A percentile compares a stretch with the other conserved stretches of the same genome.
Evolutionary conservation across 768 basidiomycete species (phyloP).

Genomic region (Lentinula guzmanii): DNA sequence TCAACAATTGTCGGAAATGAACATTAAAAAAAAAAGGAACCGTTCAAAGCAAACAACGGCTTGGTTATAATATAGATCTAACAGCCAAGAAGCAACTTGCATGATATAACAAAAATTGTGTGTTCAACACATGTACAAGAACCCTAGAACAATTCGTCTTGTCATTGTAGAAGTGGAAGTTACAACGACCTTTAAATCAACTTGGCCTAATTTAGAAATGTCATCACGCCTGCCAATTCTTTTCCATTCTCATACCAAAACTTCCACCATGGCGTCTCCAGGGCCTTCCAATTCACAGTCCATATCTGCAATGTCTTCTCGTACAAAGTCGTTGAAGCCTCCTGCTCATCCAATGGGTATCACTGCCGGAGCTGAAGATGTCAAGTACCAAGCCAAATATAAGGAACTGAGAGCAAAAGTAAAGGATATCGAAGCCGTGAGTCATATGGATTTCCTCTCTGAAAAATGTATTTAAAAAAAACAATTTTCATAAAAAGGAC

Average conservation of each 20-base stretch:
- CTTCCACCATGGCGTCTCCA: slow-evolving; percentile 58
- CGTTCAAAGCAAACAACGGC: background rate
- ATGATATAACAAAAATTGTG: background rate
- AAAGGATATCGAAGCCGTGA: slow-evolving; percentile 75
- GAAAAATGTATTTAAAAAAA: too few relatives aligned
- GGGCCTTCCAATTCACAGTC: slow-evolving; percentile 37
- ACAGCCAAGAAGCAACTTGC: background rate
- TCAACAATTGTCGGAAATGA: background rate
- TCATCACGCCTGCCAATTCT: slow-evolving; percentile 26
- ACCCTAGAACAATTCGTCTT: background rate
- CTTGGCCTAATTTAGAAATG: slow-evolving; percentile 3
- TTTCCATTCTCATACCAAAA: slow-evolving; percentile 46
- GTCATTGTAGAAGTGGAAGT: background rate
- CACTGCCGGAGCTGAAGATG: slow-evolving; percentile 76
- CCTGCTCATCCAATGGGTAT: slow-evolving; percentile 48
- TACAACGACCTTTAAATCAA: background rate
- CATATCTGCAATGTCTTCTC: slow-evolving; percentile 24
- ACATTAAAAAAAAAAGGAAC: background rate
- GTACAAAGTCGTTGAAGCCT: slow-evolving; percentile 40
- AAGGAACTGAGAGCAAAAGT: slow-evolving; percentile 86
- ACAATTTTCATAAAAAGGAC: slow-evolving; percentile 42
- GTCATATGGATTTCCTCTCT: slow-evolving; percentile 22
- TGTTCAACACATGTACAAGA: background rate
- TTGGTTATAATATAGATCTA: background rate
- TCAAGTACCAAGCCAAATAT: slow-evolving; percentile 84